These are phyloP conservation scores for Cadophora luteo-olivacea DNA, from an alignment of 2,329 filamentous ascomycete species.

Conservation along the genomic window DNA sequence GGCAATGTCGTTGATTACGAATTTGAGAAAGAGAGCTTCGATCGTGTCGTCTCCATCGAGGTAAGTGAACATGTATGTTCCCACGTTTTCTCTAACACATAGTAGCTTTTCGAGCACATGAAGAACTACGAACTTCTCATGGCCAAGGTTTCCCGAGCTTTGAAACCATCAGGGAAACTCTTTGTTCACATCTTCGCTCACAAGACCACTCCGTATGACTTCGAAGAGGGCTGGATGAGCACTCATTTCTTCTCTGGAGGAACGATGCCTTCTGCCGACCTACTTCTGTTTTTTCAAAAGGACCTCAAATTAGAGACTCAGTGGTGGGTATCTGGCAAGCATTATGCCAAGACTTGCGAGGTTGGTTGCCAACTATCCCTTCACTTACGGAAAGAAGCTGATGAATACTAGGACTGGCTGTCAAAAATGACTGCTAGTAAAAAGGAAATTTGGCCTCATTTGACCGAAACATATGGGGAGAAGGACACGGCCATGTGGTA, in stretches of 20 bases:
- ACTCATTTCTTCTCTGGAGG: slow-evolving; percentile 76
- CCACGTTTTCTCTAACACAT: slow-evolving; percentile 17
- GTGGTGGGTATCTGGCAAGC: slow-evolving; percentile 74
- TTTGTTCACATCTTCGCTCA: slow-evolving; percentile 75
- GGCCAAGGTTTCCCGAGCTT: slow-evolving; percentile 63
- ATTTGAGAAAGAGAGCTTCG: slow-evolving; percentile 63
- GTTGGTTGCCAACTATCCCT: slow-evolving; percentile 45
- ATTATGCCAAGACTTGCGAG: slow-evolving; percentile 75
- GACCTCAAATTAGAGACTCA: slow-evolving; percentile 65
- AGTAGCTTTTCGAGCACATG: slow-evolving; percentile 77
- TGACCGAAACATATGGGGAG: slow-evolving; percentile 70
- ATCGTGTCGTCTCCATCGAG: slow-evolving; percentile 71
- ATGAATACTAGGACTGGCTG: slow-evolving; percentile 61
- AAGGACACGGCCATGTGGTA: slow-evolving; percentile 67
- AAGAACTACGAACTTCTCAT: slow-evolving; percentile 75
- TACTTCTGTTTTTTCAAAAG: slow-evolving; percentile 70
- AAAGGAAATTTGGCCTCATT: slow-evolving; percentile 65
- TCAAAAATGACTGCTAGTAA: slow-evolving; percentile 64
- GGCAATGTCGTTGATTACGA: slow-evolving; percentile 71
- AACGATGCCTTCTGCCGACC: slow-evolving; percentile 72
- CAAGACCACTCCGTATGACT: slow-evolving; percentile 70
- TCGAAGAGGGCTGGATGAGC: slow-evolving; percentile 77
- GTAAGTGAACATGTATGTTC: slow-evolving; percentile 39
- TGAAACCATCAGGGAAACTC: slow-evolving; percentile 69
- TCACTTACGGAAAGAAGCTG: slow-evolving; percentile 5